These are phyloP conservation scores for Solanum hybrid DNA, from an alignment of 305 asterid species.

Conservation along the genomic window DNA sequence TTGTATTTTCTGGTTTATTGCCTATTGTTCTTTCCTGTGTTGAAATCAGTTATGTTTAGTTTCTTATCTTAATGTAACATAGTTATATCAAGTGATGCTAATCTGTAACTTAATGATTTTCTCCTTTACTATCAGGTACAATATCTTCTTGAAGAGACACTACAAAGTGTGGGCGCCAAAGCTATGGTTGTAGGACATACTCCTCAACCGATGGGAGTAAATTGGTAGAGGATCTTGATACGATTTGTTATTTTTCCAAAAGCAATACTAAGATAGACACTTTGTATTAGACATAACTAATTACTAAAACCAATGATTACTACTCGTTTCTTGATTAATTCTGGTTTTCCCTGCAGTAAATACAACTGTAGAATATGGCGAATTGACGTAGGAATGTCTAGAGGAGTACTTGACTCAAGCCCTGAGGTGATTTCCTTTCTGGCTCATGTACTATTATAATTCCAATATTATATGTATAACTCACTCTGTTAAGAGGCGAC, in stretches of 20 bases:
- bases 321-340: not conserved
- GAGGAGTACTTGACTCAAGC: constrained; percentile 84
- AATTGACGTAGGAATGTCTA: constrained; percentile 94
- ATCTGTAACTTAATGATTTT: not conserved
- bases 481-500: not conserved
- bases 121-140: constrained; percentile 42
- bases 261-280: not conserved
- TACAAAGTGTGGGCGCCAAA: constrained; percentile 68
- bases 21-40: not conserved
- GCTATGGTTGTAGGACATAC: constrained; percentile 98
- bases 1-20: not conserved
- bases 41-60: constrained; percentile 3
- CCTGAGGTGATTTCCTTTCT: constrained; percentile 58
- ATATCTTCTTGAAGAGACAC: constrained; percentile 65
- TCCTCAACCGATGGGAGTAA: constrained; percentile 81
- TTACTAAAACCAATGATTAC: not conserved
- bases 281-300: constrained; percentile 4
- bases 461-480: not conserved
- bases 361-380: constrained; percentile 76
- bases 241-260: not conserved
- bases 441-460: not conserved
- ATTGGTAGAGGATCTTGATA: constrained; percentile 46
- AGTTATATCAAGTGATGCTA: not conserved
- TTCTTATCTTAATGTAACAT: not conserved
- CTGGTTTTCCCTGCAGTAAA: constrained; percentile 42